A percentile compares a stretch with the other conserved stretches of the same genome.
These are phyloP conservation scores for Catenaria anguillulae DNA, from an alignment of 371 early-diverging fungal species.

Conservation along the genomic window DNA sequence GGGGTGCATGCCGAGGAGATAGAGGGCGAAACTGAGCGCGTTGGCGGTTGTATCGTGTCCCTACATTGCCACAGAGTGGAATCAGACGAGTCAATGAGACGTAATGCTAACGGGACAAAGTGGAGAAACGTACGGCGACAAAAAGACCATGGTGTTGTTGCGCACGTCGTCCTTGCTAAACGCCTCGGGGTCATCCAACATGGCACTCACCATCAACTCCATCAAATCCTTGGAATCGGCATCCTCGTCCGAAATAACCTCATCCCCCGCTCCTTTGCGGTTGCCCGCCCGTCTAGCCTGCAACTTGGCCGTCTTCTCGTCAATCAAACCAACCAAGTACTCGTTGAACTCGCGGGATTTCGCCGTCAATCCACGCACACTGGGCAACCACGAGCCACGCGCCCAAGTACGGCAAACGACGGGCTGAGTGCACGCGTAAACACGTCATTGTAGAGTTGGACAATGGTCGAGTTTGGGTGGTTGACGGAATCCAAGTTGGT, in stretches of 20 bases:
- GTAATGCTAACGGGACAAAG: too few relatives aligned
- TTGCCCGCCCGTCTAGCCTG: too few relatives aligned
- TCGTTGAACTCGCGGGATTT: neutral
- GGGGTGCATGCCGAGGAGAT: slow-evolving; percentile 14
- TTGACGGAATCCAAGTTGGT: neutral
- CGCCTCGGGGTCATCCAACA: neutral
- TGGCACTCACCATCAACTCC: neutral
- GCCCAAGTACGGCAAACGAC: neutral
- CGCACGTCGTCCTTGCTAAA: neutral
- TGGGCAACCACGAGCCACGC: neutral
- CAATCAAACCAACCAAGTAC: neutral
- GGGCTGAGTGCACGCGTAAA: neutral
- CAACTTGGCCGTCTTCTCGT: neutral
- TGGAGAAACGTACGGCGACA: neutral
- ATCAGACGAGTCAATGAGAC: too few relatives aligned
- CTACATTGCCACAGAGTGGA: too few relatives aligned
- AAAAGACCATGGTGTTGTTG: neutral
- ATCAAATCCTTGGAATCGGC: neutral
- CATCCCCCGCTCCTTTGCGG: neutral
- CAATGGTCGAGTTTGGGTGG: neutral
- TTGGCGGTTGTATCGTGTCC: slow-evolving; percentile 15
- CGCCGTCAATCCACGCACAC: neutral
- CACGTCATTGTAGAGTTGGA: neutral
- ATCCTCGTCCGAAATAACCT: neutral
- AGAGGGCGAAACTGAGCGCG: slow-evolving; percentile 12